Percentiles rank a stretch among this genome's conserved stretches.
phyloP scores from a whole-genome alignment of 352 stramenopile species.

The Phytophthora quininea region DNA sequence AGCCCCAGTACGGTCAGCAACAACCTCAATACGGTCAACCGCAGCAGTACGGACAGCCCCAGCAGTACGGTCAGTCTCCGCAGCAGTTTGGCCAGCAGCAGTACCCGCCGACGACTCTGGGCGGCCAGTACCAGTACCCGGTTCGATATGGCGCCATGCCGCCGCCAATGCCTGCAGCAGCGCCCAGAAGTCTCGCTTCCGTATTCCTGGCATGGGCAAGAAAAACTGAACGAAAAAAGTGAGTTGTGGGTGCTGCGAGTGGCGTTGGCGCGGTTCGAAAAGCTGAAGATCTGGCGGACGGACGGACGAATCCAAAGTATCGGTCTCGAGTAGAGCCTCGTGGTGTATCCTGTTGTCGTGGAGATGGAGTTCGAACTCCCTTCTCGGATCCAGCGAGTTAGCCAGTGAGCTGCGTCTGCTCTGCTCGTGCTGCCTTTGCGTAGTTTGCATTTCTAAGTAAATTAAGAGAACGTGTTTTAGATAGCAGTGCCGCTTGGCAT shows the following conservation, averaged over 20 bases:
- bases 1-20: conserved; percentile 12
- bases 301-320: conserved; percentile 21
- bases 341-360: conserved; percentile 34
- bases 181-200: conserved; percentile 74
- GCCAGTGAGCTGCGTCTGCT: background rate
- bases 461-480: conserved; percentile 38
- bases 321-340: conserved; percentile 22
- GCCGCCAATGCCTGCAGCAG: conserved; percentile 56
- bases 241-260: conserved; percentile 9
- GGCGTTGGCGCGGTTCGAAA: conserved; percentile 16
- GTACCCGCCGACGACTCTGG: conserved; percentile 38
- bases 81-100: conserved; percentile 29
- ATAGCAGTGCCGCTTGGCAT: background rate
- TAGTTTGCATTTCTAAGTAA: conserved; percentile 46
- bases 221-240: conserved; percentile 71
- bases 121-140: conserved; percentile 62
- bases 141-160: conserved; percentile 55
- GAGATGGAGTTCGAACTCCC: conserved; percentile 10
- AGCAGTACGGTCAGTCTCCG: conserved; percentile 15
- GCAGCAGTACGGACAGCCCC: conserved; percentile 36
- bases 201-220: conserved; percentile 68
- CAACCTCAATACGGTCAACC: conserved; percentile 20
- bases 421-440: conserved; percentile 32
- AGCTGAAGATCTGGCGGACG: conserved; percentile 12
- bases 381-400: conserved; percentile 16